Percentiles rank a stretch among this genome's conserved stretches.
Evolutionary conservation across 106 monocot genomes (phyloP).

Genomic region (Iris macrosiphon): DNA sequence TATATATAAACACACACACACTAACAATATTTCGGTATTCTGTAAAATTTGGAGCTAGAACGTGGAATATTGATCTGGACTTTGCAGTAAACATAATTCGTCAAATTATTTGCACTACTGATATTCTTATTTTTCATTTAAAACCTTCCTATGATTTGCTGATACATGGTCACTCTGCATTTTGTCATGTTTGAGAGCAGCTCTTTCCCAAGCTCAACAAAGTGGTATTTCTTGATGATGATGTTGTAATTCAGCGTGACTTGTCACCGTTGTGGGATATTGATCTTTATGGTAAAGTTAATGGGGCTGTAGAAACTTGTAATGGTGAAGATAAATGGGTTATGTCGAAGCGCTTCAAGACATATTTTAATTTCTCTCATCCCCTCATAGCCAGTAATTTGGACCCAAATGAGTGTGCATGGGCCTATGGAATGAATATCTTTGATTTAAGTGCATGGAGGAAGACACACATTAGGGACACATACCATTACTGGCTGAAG

Average conservation of each 20-base stretch:
- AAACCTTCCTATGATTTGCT: not conserved
- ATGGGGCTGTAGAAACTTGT: slow-evolving; percentile 96
- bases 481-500: slow-evolving; percentile 83
- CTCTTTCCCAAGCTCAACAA: slow-evolving; percentile 82
- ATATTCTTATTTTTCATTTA: slow-evolving; percentile 1
- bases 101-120: too few relatives aligned
- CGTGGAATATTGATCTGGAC: too few relatives aligned
- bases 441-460: slow-evolving; percentile 83
- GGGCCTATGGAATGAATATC: slow-evolving; percentile 98
- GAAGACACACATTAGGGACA: slow-evolving; percentile 70
- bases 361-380: slow-evolving; percentile 92
- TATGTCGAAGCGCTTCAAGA: slow-evolving; percentile 80
- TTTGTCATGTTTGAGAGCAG: slow-evolving; percentile 40
- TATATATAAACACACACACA: too few relatives aligned
- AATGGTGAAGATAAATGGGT: slow-evolving; percentile 79
- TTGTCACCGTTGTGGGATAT: slow-evolving; percentile 68
- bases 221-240: slow-evolving; percentile 95
- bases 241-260: slow-evolving; percentile 83
- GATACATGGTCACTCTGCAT: not conserved
- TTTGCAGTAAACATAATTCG: too few relatives aligned
- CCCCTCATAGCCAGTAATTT: slow-evolving; percentile 63
- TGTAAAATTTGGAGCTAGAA: too few relatives aligned
- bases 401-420: slow-evolving; percentile 77
- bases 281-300: slow-evolving; percentile 78
- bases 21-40: too few relatives aligned